Base-by-base conservation (phyloP, 257 asterid species). In the Gentiana straminea region DNA sequence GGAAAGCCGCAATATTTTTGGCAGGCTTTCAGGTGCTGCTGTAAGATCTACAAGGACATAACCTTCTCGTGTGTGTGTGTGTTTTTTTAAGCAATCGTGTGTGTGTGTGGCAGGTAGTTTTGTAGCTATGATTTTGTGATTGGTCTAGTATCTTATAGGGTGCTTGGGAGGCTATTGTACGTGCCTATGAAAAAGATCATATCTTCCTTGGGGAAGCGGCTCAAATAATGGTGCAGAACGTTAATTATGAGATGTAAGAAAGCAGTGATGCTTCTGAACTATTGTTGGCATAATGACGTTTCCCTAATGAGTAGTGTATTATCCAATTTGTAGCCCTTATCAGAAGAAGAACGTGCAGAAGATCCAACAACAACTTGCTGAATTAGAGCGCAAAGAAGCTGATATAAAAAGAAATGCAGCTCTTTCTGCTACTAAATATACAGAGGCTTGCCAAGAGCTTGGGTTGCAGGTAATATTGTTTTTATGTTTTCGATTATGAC, bases 1-100 rank as follows among this genome's bases (percentile, higher is more conserved):
- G 59, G 94, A 92, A 77, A 87, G 88, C 91, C 97, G 97, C 61
- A 92, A 81, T 69, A 83, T 87, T 45, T 88, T 92, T 81, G 98
- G 98, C 56, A 93, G 94, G 84, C 98, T 83, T 74, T 88, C 98
- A 73, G 95, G 97, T 81, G 90, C 80, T 76, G 79, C 95, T 83
- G 98, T 85, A 88, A 92, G 98, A 81, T 76, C 76, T 70, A 62
- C 65, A 49, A 8, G 61, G 48, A 52, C 65, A 65, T 65, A 12
- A 33, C 12, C 65, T 45, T 59, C 44, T 45, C 54, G 35, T 51
- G 33, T 57, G 34, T 44, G 5, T 51, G 35, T 32, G 38, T 32
- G 13, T 57, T 49, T 57, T 59, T 2, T 38, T 4, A 35, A 39
- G 15, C 34, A 45, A 24, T 46, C 33, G 33, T 57, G 34, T 44